These are phyloP conservation scores for Neocallimastix lanati DNA, from an alignment of 192 early-diverging fungal genomes.

Conservation along the genomic window DNA sequence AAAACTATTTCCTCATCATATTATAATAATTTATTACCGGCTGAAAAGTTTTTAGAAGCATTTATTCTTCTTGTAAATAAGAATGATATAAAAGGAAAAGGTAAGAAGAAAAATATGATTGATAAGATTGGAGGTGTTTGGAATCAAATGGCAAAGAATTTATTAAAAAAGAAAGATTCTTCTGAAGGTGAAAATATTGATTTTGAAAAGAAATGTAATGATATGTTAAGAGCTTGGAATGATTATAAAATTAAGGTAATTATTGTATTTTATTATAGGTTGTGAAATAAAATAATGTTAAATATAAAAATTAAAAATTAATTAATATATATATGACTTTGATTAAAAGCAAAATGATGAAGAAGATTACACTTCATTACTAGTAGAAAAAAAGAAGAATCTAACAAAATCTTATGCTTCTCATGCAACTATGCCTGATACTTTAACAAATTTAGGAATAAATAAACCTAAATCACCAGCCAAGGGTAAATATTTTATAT, in stretches of 20 bases:
- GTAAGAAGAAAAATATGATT: slow-evolving; percentile 8
- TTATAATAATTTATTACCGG: slow-evolving; percentile 5
- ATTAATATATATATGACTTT: neutral
- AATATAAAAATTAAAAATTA: too few species aligned
- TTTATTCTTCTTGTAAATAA: slow-evolving; percentile 11
- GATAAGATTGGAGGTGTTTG: slow-evolving; percentile 18
- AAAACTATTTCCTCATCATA: slow-evolving; percentile 15
- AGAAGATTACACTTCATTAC: slow-evolving; percentile 9
- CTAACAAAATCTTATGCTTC: neutral
- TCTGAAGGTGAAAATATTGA: slow-evolving; percentile 28
- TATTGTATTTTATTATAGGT: neutral
- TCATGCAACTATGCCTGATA: neutral
- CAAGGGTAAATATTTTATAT: neutral
- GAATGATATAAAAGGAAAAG: slow-evolving; percentile 3
- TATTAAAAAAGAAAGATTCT: slow-evolving; percentile 23
- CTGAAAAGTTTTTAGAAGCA: slow-evolving; percentile 12
- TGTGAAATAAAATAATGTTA: too few species aligned
- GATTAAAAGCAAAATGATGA: neutral
- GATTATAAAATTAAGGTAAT: slow-evolving; percentile 37
- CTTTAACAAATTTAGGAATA: neutral
- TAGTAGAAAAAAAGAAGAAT: slow-evolving; percentile 10
- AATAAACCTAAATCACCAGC: neutral
- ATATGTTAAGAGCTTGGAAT: slow-evolving; percentile 45
- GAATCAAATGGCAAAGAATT: slow-evolving; percentile 18
- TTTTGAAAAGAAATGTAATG: slow-evolving; percentile 24